Base-by-base conservation (phyloP, 2,329 filamentous ascomycete species). In the Phaeophleospora eucalypticola region DNA sequence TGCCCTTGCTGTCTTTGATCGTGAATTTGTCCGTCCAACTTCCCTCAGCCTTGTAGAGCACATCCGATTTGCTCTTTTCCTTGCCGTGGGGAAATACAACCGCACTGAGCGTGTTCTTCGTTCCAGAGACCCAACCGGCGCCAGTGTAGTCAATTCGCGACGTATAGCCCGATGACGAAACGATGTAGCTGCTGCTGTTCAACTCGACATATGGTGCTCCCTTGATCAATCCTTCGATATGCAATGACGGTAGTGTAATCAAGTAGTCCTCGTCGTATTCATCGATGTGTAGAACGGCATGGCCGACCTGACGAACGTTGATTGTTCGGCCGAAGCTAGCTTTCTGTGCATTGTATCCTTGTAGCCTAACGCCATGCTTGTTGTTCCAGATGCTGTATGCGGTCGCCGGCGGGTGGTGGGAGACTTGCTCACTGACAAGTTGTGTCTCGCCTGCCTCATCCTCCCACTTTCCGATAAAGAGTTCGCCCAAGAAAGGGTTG, bases 281-380 rank as follows among this genome's bases (percentile, higher is more conserved):
- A 48, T 86, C 84, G 49, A 96, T 73, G 41, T 87, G 86, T 54
- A 91, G 78, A 27, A 94, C 74, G 34, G 90, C 90, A 64, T 96
- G 90, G 29, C 91, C 91, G 38, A 68, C 64, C 47, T 68, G 66
- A 59, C 94, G 95, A 64, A 98, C 86, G 62, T 91, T 86, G 68
- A 97, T 96, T 36, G 91, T 95, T 58, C 86, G 84, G 53, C 86
- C 87, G 70, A 98, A 96, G 14, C 89, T 94, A 3, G 91, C 90
- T 69, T 95, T 97, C 66, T 97, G 93, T 14, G 87, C 91, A 63
- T 97, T 96, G 73, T 95, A 96, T 43, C 91, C 91, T 72, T 82
- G 76, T 17, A 84, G 67, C 59, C 78, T 69, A 41, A 97, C 82
- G 49, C 89, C 89, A 52, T 93, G 82, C 63, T 88, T 81, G 53